Percentiles rank a stretch among this genome's conserved stretches.
phyloP scores from a whole-genome alignment of 148 eudicot genomes.

The Pharnaceum exiguum region DNA sequence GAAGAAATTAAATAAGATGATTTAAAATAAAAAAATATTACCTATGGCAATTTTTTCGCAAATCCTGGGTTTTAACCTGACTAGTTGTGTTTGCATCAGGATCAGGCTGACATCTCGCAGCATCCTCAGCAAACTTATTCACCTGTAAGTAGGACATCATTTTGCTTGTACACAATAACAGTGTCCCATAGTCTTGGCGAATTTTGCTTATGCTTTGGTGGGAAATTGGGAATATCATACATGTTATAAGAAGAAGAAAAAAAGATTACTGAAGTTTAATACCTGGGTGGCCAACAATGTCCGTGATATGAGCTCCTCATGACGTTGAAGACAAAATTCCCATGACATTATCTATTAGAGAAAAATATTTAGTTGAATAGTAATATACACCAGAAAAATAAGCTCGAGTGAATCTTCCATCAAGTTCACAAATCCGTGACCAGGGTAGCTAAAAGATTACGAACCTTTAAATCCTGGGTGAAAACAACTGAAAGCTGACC shows the following conservation, averaged over 20 bases:
- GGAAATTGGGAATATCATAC: too few relatives aligned
- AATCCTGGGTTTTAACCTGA: slow-evolving; percentile 12
- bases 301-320: slow-evolving; percentile 48
- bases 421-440: neutral
- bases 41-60: slow-evolving; percentile 30
- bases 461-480: slow-evolving; percentile 50
- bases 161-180: neutral
- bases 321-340: slow-evolving; percentile 56
- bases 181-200: too few relatives aligned
- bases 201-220: too few relatives aligned
- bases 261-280: too few relatives aligned
- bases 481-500: slow-evolving; percentile 64
- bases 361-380: neutral
- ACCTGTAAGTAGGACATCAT: slow-evolving; percentile 20
- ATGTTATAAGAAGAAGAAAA: too few relatives aligned
- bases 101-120: slow-evolving; percentile 19
- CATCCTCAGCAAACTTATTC: slow-evolving; percentile 26
- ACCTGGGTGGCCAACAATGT: slow-evolving; percentile 57
- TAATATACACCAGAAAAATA: neutral
- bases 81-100: slow-evolving; percentile 9
- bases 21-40: too few relatives aligned
- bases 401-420: neutral
- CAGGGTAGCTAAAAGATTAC: neutral
- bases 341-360: slow-evolving; percentile 50
- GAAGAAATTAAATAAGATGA: slow-evolving; percentile 9